Percentiles rank a stretch among this genome's conserved stretches.
Conservation (phyloP, 2,329 filamentous ascomycete genomes). For the Scortechinia acanthostroma region DNA sequence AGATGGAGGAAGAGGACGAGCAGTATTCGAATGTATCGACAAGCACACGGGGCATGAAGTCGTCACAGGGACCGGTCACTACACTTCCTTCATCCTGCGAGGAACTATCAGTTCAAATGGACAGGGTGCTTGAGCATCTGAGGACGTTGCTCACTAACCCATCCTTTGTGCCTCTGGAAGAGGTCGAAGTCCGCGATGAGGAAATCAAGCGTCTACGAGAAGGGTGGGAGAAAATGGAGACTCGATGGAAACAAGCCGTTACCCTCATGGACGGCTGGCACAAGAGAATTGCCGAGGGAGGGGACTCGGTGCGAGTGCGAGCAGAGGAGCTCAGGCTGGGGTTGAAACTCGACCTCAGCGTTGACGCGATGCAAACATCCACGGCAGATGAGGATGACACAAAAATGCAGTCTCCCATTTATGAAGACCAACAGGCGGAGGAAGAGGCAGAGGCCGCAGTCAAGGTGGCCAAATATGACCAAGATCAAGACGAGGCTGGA, state of each 20-base stretch:
- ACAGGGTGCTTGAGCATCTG: constrained; percentile 73
- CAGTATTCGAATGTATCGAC: constrained; percentile 8
- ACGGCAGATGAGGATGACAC: neutral
- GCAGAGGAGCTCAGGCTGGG: constrained; percentile 60
- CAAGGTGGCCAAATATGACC: constrained; percentile 5
- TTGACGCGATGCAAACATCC: neutral
- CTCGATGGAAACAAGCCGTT: constrained; percentile 81
- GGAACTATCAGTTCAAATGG: constrained; percentile 70
- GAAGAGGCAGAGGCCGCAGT: constrained; percentile 4
- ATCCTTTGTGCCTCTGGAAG: constrained; percentile 90
- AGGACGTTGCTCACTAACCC: constrained; percentile 83
- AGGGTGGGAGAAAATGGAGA: constrained; percentile 91
- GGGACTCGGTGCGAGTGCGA: constrained; percentile 44
- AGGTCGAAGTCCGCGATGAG: constrained; percentile 85
- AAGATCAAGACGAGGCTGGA: neutral
- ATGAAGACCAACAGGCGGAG: constrained; percentile 2
- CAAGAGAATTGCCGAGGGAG: constrained; percentile 67
- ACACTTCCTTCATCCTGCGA: constrained; percentile 34
- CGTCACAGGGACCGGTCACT: constrained; percentile 10
- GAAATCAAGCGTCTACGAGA: constrained; percentile 77
- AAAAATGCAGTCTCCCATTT: neutral
- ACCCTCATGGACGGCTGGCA: constrained; percentile 89
- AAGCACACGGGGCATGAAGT: too few species aligned
- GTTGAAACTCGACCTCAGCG: constrained; percentile 47
- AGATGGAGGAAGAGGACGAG: constrained; percentile 22